Percentiles rank a stretch among this genome's conserved stretches.
Evolutionary conservation across 2,329 filamentous ascomycete species (phyloP).

Genomic region (Neonectria sp.): DNA sequence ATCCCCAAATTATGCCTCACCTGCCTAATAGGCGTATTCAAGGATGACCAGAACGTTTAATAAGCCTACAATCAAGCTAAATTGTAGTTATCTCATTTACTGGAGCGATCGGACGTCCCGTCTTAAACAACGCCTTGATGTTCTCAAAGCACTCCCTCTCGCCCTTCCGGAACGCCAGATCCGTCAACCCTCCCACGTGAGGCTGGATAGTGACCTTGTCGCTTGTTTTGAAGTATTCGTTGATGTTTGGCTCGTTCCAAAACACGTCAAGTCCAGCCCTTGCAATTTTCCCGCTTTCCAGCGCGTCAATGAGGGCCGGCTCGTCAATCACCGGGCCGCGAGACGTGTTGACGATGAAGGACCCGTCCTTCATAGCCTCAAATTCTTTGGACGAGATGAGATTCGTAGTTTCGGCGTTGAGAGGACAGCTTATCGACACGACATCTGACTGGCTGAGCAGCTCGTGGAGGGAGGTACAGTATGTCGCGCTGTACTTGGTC

Average conservation of each 20-base stretch:
- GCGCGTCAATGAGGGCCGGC: constrained; percentile 60
- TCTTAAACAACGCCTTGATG: constrained; percentile 56
- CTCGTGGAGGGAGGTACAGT: constrained; percentile 55
- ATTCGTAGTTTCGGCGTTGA: constrained; percentile 57
- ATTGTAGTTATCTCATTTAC: constrained; percentile 48
- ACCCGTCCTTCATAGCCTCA: constrained; percentile 62
- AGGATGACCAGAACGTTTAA: background rate
- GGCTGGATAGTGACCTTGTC: constrained; percentile 61
- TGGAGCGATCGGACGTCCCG: constrained; percentile 56
- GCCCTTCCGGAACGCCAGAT: constrained; percentile 59
- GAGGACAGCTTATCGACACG: constrained; percentile 57
- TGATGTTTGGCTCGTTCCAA: constrained; percentile 58
- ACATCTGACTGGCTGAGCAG: constrained; percentile 60
- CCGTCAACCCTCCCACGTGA: constrained; percentile 61
- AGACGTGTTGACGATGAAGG: constrained; percentile 66
- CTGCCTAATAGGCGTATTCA: background rate
- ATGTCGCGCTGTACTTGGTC: constrained; percentile 52
- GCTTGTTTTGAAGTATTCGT: constrained; percentile 57
- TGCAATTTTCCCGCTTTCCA: constrained; percentile 62
- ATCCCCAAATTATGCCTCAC: background rate
- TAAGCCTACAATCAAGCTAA: background rate
- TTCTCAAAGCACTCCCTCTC: constrained; percentile 64
- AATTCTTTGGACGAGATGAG: constrained; percentile 60
- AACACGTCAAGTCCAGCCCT: constrained; percentile 66
- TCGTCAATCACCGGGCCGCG: constrained; percentile 66